Base-by-base conservation (phyloP, 1,139 yeast species). In the Diutina ranongensis region DNA sequence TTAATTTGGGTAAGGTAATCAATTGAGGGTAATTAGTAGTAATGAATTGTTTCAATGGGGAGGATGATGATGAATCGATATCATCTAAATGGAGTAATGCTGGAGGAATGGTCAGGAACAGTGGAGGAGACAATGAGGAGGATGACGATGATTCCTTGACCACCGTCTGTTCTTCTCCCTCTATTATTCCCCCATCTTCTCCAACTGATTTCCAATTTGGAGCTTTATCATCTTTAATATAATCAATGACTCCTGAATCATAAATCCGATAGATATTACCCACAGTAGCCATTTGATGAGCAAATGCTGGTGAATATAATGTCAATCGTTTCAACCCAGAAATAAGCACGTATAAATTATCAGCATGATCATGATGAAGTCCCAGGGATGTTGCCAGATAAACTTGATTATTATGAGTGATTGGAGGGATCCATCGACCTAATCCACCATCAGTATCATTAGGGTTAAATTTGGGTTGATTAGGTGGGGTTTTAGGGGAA, bases 301-400 rank as follows among this genome's bases (percentile, higher is more conserved):
- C 85, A 54, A 76, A 83, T 21, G 64, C 63, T 1, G 92, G 89
- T 8, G 81, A 66, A 55, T 70, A 80, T 3, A 83, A 52, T 0
- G 88, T 80, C 57, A 83, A 82, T 49, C 87, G 57, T 54, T 83
- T 83, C n/a, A 57, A 56, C 0, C 89, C 92, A 27, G 70, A 62
- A 1, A 78, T 57, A 1, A 83, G 71, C 2, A 82, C 64, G 57
- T 83, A 83, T 36, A 82, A 62, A 54, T 83, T 83, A 56, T 82
- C 88, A 1, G 89, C 84, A 59, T 82, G 88, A 56, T 83, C 92
- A 57, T 83, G 92, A 54, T 83, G 92, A n/a, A 83, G 61, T 0
- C 92, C 92, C 0, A 88, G 79, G 0, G 87, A 80, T 0, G 79
- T 67, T 1, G 83, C 83, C 2, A 10, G 3, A 15, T 20, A 22